Base-by-base conservation (phyloP, 2,329 filamentous ascomycete genomes). In the Neofusicoccum sp. region DNA sequence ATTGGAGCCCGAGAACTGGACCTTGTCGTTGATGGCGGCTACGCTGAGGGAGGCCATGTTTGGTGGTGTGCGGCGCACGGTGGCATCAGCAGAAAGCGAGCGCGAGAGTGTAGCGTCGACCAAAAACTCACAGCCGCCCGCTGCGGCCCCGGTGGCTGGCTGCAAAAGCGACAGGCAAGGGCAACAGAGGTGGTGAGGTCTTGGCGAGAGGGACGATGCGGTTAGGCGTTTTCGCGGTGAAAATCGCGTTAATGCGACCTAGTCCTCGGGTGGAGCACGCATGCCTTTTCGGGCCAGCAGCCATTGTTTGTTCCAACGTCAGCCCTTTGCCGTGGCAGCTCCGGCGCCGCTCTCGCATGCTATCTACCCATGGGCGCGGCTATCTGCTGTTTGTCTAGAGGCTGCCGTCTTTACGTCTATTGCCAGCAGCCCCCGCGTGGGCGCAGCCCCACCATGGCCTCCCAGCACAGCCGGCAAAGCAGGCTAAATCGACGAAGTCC, bases 31-130 rank as follows among this genome's bases (percentile, higher is more conserved):
- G 48, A 60, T 61, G 56, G 33, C 11, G 36, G 12, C 37, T 22
- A 64, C 48, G 47, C 48, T 64, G 43, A 64, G 43, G 33, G 62
- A 52, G 4, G 56, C 62, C 62, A 64, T 64, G 22, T 22, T 47
- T 36, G 54, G 54, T 47, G 28, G 29, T 45, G 54, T 58, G 54
- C 31, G 54, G 31, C 54, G 54, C 54, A 45, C 54, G 54, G 54
- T 44, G n/a, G 54, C 54, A 47, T 37, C 11, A 16, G 54, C 54
- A n/a, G 29, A 37, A n/a, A 45, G 31, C 54, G 28, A 45, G 14
- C 33, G 9, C 14, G 14, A 34, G 6, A 44, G 41, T 2, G n/a
- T 2, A 11, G 39, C n/a, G 39, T 43, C 39, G 11, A 11, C 11
- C 11, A 43, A 43, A 43, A 43, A 11, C 39, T n/a, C n/a, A 43